A percentile compares a stretch with the other conserved stretches of the same genome.
These are phyloP conservation scores for Debaryomyces sp. DNA, from an alignment of 1,139 yeast species.

Conservation along the genomic window DNA sequence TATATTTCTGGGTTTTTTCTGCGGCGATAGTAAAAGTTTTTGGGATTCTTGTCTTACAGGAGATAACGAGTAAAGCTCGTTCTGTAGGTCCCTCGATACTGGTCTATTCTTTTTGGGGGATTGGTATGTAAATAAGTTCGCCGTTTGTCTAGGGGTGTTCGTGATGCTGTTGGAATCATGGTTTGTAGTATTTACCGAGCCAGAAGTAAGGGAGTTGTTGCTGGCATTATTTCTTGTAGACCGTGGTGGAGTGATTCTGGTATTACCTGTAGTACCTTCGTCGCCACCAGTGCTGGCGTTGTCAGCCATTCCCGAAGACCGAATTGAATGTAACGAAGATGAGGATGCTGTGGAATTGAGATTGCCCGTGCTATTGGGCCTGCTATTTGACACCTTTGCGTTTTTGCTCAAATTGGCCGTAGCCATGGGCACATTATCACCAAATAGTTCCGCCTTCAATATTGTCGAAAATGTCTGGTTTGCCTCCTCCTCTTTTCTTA, in stretches of 20 bases:
- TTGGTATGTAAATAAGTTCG: conserved; percentile 70
- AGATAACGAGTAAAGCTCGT: conserved; percentile 76
- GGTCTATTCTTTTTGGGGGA: conserved; percentile 69
- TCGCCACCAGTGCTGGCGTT: conserved; percentile 2
- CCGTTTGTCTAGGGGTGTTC: conserved; percentile 55
- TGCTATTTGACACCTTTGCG: conserved; percentile 4
- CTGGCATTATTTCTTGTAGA: conserved; percentile 12
- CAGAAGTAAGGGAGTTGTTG: conserved; percentile 4
- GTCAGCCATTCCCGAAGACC: conserved; percentile 9
- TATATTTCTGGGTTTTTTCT: conserved; percentile 74
- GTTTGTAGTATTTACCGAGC: conserved; percentile 7
- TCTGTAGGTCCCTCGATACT: conserved; percentile 61
- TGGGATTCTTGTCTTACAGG: conserved; percentile 93
- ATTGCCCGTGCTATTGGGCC: conserved; percentile 29
- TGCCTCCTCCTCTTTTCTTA: conserved; percentile 77
- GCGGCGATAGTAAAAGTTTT: conserved; percentile 75
- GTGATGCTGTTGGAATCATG: conserved; percentile 29
- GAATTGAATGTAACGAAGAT: conserved; percentile 11
- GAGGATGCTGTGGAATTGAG: conserved; percentile 11
- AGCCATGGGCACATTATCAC: conserved; percentile 73
- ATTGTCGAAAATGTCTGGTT: conserved; percentile 85
- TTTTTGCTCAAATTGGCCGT: conserved; percentile 33
- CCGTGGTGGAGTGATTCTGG: conserved; percentile 26
- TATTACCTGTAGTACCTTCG: conserved; percentile 5
- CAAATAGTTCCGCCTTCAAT: conserved; percentile 87